Evolutionary conservation across 352 stramenopile genomes (phyloP).

Genomic region (Phytophthora pseudosyringae): DNA sequence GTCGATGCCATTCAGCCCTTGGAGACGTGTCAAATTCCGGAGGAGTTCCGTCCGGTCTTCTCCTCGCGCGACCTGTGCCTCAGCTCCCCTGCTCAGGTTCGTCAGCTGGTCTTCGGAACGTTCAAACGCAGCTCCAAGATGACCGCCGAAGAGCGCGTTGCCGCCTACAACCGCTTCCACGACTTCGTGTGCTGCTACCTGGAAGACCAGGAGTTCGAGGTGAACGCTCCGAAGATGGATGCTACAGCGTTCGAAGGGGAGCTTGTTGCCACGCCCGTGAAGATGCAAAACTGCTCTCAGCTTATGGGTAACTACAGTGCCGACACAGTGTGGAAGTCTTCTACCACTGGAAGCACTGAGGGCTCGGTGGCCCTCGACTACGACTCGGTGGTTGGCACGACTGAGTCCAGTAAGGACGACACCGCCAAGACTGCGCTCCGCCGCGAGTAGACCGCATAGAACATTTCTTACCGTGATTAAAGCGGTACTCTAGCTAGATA

Average conservation of each 20-base stretch:
- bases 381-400: too few relatives aligned
- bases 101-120: constrained; percentile 23
- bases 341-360: neutral
- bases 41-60: constrained; percentile 15
- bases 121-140: constrained; percentile 16
- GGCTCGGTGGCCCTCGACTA: too few relatives aligned
- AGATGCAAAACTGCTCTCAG: constrained; percentile 19
- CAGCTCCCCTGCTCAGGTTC: constrained; percentile 14
- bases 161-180: constrained; percentile 17
- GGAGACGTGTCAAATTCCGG: constrained; percentile 7
- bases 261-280: constrained; percentile 15
- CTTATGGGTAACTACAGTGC: constrained; percentile 20
- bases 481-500: neutral
- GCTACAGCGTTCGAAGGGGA: constrained; percentile 14
- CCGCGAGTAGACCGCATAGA: constrained; percentile 2
- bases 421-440: constrained; percentile 4
- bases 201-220: constrained; percentile 19
- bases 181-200: constrained; percentile 25
- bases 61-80: constrained; percentile 22
- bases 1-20: constrained; percentile 9
- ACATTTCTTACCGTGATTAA: neutral
- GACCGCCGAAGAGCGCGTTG: constrained; percentile 8
- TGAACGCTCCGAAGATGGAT: constrained; percentile 21
- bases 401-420: constrained; percentile 19
- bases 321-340: constrained; percentile 20